phyloP scores from a whole-genome alignment of 345 rosid species.

The Hibiscus tridactylites region DNA sequence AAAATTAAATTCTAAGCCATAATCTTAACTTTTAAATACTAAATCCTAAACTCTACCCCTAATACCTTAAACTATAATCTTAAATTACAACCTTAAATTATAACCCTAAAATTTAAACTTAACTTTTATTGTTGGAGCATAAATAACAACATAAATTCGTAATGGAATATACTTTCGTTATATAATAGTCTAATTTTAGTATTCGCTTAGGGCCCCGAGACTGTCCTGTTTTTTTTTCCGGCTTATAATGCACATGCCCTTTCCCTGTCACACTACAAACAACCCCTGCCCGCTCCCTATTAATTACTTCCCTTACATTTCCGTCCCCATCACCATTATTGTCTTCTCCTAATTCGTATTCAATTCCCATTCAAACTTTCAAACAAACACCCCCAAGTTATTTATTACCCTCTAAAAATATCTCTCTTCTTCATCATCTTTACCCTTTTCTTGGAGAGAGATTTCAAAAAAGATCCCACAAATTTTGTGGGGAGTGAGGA shows the following conservation, averaged over 20 bases:
- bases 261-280: neutral
- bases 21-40: no score
- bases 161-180: no score
- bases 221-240: no score
- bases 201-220: no score
- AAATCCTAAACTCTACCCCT: no score
- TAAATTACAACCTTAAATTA: no score
- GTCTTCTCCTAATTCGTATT: neutral
- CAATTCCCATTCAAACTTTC: neutral
- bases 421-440: constrained; percentile 3
- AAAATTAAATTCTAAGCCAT: no score
- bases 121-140: no score
- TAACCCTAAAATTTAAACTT: no score
- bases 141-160: no score
- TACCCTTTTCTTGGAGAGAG: neutral
- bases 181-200: no score
- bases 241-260: neutral
- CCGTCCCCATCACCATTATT: neutral
- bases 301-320: neutral
- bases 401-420: constrained; percentile 3
- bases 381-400: neutral
- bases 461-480: neutral
- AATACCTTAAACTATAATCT: no score
- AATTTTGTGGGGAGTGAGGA: neutral
- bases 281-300: neutral